phyloP scores from a whole-genome alignment of 2,329 filamentous ascomycete species.

The Nigrograna mackinnonii region DNA sequence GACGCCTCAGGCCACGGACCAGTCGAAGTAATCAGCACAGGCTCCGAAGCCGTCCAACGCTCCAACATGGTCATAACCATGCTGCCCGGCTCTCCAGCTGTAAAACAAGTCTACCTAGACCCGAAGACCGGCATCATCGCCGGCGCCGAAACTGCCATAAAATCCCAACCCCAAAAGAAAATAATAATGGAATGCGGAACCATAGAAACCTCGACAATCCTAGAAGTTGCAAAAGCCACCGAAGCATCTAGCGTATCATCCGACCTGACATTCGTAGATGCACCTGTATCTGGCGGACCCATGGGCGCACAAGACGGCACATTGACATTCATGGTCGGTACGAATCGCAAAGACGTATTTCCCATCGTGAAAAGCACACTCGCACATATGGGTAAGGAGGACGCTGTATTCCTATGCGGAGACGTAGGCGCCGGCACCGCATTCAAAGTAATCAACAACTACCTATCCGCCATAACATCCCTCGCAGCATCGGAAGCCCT shows the following conservation, averaged over 20 bases:
- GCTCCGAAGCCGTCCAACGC: slow-evolving; percentile 42
- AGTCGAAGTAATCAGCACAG: slow-evolving; percentile 40
- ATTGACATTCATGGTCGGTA: slow-evolving; percentile 92
- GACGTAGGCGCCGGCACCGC: slow-evolving; percentile 80
- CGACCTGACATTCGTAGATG: slow-evolving; percentile 81
- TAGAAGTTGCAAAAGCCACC: slow-evolving; percentile 73
- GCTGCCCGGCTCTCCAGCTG: slow-evolving; percentile 42
- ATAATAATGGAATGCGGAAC: slow-evolving; percentile 95
- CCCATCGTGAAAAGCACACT: slow-evolving; percentile 68
- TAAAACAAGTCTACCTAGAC: slow-evolving; percentile 47
- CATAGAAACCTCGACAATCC: slow-evolving; percentile 88
- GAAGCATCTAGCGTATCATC: slow-evolving; percentile 47
- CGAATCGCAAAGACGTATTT: slow-evolving; percentile 49
- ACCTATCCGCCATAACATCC: slow-evolving; percentile 90
- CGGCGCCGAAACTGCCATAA: slow-evolving; percentile 40
- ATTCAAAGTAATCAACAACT: slow-evolving; percentile 95
- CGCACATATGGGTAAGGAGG: slow-evolving; percentile 73
- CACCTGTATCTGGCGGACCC: slow-evolving; percentile 92
- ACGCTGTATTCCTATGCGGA: slow-evolving; percentile 79
- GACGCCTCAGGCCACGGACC: slow-evolving; percentile 40
- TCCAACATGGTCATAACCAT: slow-evolving; percentile 47
- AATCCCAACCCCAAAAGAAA: slow-evolving; percentile 54
- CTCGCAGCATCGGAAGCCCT: slow-evolving; percentile 68
- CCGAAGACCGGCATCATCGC: slow-evolving; percentile 43
- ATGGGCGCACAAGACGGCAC: slow-evolving; percentile 85